Evolutionary conservation across 139 green algal species (phyloP), one percentile per base, ranked within the genome.

Genomic region (Chlorella sp.): DNA sequence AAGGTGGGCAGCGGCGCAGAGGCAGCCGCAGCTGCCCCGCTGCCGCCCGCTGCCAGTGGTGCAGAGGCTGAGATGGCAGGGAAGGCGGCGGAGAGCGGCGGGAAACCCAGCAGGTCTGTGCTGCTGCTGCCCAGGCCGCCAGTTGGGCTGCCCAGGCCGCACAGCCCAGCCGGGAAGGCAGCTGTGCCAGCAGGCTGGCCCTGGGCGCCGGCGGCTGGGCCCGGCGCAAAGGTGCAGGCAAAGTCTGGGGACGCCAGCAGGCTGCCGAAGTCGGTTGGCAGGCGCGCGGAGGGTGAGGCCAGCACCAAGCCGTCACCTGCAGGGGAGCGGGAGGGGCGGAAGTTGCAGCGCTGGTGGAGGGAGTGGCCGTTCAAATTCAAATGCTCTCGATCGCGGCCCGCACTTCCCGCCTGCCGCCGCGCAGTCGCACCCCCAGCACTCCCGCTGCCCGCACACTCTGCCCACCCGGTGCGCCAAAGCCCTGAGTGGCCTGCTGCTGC

Each of bases 201-300:
- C 51, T 60, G 51, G 40, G 24, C 24, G 24, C 40, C 48, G 70
- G 70, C 70, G 22, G 40, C 40, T 51, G 40, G 40, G 11, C 22
- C 41, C 7, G 79, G 64, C 5, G 44, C 79, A 76, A 84, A 84
- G 64, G n/a, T 76, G 64, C 64, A 75, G 64, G 44, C 32, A 22
- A 84, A 84, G 43, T 64, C 43, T 76, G 79, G 79, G 46, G 79
- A 76, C 16, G 62, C 62, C 44, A 84, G 43, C 64, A 84, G 64
- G 79, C 17, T 73, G 30, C 13, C 46, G 7, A 84, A 34, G 79
- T 67, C 44, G 79, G 43, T 14, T 6, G 79, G 79, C 20, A 84
- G 79, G 64, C 24, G 41, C 41, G 20, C n/a, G 2, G 79, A 65
- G 7, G 79, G 79, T 19, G 79, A 84, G 62, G 9, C 30, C 36